These are phyloP conservation scores for Podospora anserina DNA, from an alignment of 495 filamentous ascomycete genomes.

Conservation along the genomic window DNA sequence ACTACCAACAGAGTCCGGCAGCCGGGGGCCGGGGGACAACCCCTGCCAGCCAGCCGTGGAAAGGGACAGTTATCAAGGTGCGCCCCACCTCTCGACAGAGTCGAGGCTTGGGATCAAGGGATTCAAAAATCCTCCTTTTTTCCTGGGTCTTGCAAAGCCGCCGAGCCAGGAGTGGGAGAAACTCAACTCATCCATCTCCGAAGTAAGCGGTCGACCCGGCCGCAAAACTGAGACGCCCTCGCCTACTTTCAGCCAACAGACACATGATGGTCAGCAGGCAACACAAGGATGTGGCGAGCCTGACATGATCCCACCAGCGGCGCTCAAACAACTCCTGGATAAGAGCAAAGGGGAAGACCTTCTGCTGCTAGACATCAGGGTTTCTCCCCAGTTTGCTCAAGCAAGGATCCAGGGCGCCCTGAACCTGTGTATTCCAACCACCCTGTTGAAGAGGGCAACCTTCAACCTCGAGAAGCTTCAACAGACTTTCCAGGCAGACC, in stretches of 20 bases:
- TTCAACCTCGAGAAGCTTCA: slow-evolving; percentile 89
- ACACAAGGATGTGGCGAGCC: slow-evolving; percentile 44
- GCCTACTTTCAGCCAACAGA: slow-evolving; percentile 10
- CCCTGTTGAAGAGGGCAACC: slow-evolving; percentile 82
- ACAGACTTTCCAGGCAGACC: slow-evolving; percentile 76
- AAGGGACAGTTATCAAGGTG: slow-evolving; percentile 39
- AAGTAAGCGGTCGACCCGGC: neutral
- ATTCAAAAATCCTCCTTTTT: slow-evolving; percentile 38
- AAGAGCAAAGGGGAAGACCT: slow-evolving; percentile 51
- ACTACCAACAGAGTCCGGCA: slow-evolving; percentile 40
- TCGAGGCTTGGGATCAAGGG: slow-evolving; percentile 47
- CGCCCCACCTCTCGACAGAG: slow-evolving; percentile 46
- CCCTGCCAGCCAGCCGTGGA: slow-evolving; percentile 25
- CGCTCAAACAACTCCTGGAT: slow-evolving; percentile 66
- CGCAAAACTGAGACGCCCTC: slow-evolving; percentile 30
- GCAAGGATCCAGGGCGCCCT: slow-evolving; percentile 74
- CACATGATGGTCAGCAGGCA: slow-evolving; percentile 44
- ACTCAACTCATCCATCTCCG: neutral
- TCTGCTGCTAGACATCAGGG: slow-evolving; percentile 83
- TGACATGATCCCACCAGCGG: slow-evolving; percentile 58
- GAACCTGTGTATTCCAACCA: slow-evolving; percentile 94
- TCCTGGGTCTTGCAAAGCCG: slow-evolving; percentile 15
- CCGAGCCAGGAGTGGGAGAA: neutral
- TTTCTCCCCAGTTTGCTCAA: slow-evolving; percentile 74
- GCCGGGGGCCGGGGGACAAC: slow-evolving; percentile 34